Percentiles rank a stretch among this genome's conserved stretches.
Conservation (phyloP, 2,329 filamentous ascomycete genomes). For the Mariannaea elegans region DNA sequence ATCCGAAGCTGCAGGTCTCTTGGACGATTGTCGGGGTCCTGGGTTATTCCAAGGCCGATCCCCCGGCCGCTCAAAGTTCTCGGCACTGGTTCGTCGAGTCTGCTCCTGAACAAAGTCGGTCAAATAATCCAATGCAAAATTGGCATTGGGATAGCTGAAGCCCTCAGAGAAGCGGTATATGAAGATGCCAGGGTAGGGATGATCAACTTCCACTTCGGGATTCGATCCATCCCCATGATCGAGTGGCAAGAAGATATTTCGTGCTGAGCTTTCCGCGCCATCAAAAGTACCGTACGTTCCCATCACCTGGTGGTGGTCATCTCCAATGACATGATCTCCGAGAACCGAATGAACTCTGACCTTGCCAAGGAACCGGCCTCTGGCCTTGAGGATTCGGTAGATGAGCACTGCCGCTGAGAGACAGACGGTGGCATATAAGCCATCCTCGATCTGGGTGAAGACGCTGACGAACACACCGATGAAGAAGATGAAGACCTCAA, state of each 20-base stretch:
- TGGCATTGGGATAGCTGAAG: constrained; percentile 96
- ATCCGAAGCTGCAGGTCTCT: constrained; percentile 42
- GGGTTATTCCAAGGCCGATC: constrained; percentile 97
- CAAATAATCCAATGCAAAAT: constrained; percentile 85
- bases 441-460: constrained; percentile 88
- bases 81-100: constrained; percentile 79
- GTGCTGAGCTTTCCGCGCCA: constrained; percentile 58
- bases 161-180: constrained; percentile 96
- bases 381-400: constrained; percentile 83
- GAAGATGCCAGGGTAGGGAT: constrained; percentile 90
- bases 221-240: constrained; percentile 92
- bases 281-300: constrained; percentile 67
- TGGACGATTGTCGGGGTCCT: constrained; percentile 66
- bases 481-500: constrained; percentile 94
- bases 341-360: constrained; percentile 78
- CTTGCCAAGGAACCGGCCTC: constrained; percentile 81
- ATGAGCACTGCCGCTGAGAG: constrained; percentile 81
- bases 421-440: constrained; percentile 87
- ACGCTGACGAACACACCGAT: constrained; percentile 89
- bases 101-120: constrained; percentile 72
- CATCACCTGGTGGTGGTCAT: constrained; percentile 57
- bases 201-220: constrained; percentile 79
- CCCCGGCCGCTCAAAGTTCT: constrained; percentile 70
- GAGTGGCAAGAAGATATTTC: constrained; percentile 88
- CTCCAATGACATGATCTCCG: constrained; percentile 76